Conservation (phyloP, 805 yeast species). For the Cyberlindnera japonica region DNA sequence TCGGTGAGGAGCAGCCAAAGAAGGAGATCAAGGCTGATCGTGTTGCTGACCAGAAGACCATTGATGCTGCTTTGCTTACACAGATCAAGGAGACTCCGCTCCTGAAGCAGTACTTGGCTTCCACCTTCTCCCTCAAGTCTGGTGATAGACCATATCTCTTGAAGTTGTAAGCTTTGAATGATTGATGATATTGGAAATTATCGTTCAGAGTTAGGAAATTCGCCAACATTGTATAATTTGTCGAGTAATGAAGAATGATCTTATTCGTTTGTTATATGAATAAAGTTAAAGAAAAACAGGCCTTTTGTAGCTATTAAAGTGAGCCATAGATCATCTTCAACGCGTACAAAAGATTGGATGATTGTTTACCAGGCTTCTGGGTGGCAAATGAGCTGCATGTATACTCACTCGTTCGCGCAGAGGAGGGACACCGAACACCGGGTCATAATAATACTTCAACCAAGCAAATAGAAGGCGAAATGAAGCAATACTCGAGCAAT, state of each 20-base stretch:
- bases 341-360: background rate
- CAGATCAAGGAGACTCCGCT: slow-evolving; percentile 97
- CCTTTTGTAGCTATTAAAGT: too few species aligned
- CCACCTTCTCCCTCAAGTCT: slow-evolving; percentile 93
- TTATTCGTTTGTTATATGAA: slow-evolving; percentile 23
- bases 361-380: background rate
- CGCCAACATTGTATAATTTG: slow-evolving; percentile 21
- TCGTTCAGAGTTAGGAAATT: slow-evolving; percentile 5
- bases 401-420: background rate
- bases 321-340: too few species aligned
- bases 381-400: slow-evolving; percentile 9
- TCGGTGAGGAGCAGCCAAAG: slow-evolving; percentile 67
- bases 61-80: slow-evolving; percentile 87
- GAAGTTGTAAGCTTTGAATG: slow-evolving; percentile 66
- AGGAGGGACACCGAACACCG: too few species aligned
- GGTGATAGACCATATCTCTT: slow-evolving; percentile 98
- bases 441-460: too few species aligned
- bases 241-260: slow-evolving; percentile 23
- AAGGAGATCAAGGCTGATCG: slow-evolving; percentile 92
- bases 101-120: slow-evolving; percentile 92
- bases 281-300: slow-evolving; percentile 5
- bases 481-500: too few species aligned
- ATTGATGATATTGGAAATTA: slow-evolving; percentile 6
- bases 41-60: slow-evolving; percentile 92
- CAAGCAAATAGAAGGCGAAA: too few species aligned